Evolutionary conservation across 176 grass and related monocot genomes (phyloP).

Genomic region (Themeda triandra): DNA sequence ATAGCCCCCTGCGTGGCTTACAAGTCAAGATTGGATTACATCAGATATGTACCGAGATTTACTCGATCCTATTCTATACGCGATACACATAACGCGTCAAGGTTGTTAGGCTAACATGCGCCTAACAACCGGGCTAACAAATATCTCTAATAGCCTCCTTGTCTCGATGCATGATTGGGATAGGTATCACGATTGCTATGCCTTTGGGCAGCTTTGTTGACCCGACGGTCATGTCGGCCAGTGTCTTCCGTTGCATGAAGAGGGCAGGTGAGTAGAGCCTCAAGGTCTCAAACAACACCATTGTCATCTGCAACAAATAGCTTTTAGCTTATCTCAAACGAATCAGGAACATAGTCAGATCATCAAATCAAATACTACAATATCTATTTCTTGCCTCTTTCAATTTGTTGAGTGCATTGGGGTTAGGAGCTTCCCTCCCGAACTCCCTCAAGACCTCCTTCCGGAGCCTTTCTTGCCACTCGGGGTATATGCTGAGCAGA

Average conservation of each 20-base stretch:
- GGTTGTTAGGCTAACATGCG: no score
- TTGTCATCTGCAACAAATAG: conserved; percentile 18
- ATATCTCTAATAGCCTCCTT: no score
- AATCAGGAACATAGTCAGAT: no score
- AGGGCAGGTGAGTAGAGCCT: conserved; percentile 23
- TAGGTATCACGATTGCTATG: background rate
- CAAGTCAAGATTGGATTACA: no score
- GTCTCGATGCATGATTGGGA: conserved; percentile 22
- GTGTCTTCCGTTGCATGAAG: background rate
- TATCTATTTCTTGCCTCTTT: conserved; percentile 56
- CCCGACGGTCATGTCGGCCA: conserved; percentile 11
- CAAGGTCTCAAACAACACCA: conserved; percentile 37
- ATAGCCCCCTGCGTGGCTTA: no score
- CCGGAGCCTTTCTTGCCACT: conserved; percentile 66
- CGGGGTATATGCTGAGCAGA: conserved; percentile 33
- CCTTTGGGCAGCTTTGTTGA: conserved; percentile 19
- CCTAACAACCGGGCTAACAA: no score
- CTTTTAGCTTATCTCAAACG: no score
- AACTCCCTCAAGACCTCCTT: conserved; percentile 42
- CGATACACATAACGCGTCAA: no score
- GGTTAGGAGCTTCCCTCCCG: conserved; percentile 8
- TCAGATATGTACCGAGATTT: no score
- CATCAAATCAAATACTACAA: background rate
- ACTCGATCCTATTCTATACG: no score
- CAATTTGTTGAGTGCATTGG: conserved; percentile 36